These are phyloP conservation scores for Gentiana dahurica DNA, from an alignment of 257 asterid species.

Conservation along the genomic window DNA sequence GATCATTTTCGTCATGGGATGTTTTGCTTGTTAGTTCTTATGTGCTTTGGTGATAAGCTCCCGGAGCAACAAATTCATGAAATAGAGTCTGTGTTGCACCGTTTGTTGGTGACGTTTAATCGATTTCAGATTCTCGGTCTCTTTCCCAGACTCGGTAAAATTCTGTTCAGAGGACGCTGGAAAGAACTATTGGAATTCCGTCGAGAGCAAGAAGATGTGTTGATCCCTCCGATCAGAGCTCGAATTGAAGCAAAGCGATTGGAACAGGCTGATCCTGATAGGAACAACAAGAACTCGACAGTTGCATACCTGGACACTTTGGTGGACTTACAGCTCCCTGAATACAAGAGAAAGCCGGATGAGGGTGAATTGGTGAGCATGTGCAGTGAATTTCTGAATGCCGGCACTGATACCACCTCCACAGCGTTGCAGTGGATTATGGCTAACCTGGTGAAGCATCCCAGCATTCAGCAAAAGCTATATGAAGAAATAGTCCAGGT, in stretches of 20 bases:
- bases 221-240: constrained; percentile 40
- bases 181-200: constrained; percentile 26
- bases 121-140: constrained; percentile 27
- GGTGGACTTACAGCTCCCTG: constrained; percentile 34
- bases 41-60: constrained; percentile 61
- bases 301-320: constrained; percentile 53
- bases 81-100: constrained; percentile 28
- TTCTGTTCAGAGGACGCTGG: constrained; percentile 37
- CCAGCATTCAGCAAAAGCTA: constrained; percentile 31
- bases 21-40: constrained; percentile 41
- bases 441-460: constrained; percentile 58
- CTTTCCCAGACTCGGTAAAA: constrained; percentile 41
- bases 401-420: constrained; percentile 60
- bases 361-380: constrained; percentile 43
- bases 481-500: constrained; percentile 31
- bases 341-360: constrained; percentile 33
- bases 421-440: constrained; percentile 58
- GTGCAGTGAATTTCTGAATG: constrained; percentile 46
- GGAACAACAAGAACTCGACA: neutral
- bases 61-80: constrained; percentile 35
- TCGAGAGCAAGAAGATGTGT: constrained; percentile 26
- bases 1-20: constrained; percentile 55
- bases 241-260: constrained; percentile 22
- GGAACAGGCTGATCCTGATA: no score
- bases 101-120: constrained; percentile 16